phyloP scores from a whole-genome alignment of 2,329 filamentous ascomycete species.

The Monilinia laxa region DNA sequence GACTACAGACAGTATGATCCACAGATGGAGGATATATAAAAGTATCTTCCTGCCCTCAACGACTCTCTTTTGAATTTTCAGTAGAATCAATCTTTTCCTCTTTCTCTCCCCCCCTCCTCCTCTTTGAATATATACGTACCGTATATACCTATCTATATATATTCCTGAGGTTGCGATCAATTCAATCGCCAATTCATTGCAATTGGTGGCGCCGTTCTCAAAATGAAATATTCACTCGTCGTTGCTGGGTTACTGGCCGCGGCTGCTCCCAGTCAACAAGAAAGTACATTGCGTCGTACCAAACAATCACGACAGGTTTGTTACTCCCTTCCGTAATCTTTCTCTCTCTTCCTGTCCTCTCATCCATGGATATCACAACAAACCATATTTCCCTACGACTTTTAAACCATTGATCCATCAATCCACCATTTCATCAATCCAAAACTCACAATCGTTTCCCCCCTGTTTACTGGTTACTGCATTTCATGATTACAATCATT shows the following conservation, averaged over 20 bases:
- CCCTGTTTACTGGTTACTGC: not conserved
- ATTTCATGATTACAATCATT: constrained; percentile 1
- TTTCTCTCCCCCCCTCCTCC: too few relatives aligned
- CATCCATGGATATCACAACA: not conserved
- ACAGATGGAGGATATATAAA: too few relatives aligned
- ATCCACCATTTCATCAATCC: not conserved
- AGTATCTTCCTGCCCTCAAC: too few relatives aligned
- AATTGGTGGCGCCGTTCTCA: not conserved
- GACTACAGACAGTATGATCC: too few relatives aligned
- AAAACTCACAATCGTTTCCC: too few relatives aligned
- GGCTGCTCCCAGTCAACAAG: constrained; percentile 15
- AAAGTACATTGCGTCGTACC: constrained; percentile 1
- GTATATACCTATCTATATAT: too few relatives aligned
- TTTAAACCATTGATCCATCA: not conserved
- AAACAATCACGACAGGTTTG: constrained; percentile 16
- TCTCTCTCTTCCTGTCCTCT: not conserved
- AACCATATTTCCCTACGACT: not conserved
- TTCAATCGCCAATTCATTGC: not conserved
- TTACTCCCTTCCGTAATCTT: not conserved
- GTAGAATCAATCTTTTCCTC: too few relatives aligned
- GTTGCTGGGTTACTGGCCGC: constrained; percentile 12
- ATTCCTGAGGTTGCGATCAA: not conserved
- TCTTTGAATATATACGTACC: too few relatives aligned
- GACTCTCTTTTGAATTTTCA: too few relatives aligned
- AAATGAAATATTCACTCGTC: constrained; percentile 8